A percentile compares a stretch with the other conserved stretches of the same genome.
phyloP scores from a whole-genome alignment of 2,329 filamentous ascomycete genomes.

The Parastagonospora avenae region DNA sequence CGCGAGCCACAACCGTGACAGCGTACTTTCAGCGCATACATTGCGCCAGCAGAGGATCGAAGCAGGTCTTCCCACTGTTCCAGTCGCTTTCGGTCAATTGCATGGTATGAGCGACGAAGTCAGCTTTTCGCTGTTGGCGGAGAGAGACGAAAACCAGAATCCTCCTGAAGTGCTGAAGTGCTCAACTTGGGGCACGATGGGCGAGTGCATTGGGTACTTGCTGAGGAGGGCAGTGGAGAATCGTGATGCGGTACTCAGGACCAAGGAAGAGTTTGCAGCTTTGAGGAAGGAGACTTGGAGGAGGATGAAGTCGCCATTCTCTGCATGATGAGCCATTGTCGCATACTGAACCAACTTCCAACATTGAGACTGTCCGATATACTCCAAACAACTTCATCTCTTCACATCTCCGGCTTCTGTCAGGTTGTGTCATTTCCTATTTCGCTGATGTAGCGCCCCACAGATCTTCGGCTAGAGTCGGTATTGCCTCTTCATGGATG shows the following conservation, averaged over 20 bases:
- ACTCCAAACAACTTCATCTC: too few species aligned
- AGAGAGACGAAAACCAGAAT: constrained; percentile 35
- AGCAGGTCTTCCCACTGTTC: constrained; percentile 52
- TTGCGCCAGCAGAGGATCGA: constrained; percentile 48
- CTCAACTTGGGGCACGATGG: constrained; percentile 61
- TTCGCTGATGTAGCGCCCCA: too few species aligned
- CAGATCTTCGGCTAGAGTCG: too few species aligned
- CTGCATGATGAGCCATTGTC: not conserved
- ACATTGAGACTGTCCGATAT: too few species aligned
- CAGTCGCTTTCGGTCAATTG: constrained; percentile 75
- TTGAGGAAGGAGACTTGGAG: constrained; percentile 32
- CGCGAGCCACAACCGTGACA: constrained; percentile 80
- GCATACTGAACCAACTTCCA: too few species aligned
- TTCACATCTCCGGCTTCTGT: too few species aligned
- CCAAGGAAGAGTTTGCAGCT: constrained; percentile 36
- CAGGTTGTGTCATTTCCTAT: too few species aligned
- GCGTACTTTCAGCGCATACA: constrained; percentile 62
- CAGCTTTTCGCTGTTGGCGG: constrained; percentile 56
- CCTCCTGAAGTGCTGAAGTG: constrained; percentile 60
- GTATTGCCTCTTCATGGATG: too few species aligned
- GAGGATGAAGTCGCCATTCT: constrained; percentile 10
- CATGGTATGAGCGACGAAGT: constrained; percentile 97
- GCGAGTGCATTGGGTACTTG: constrained; percentile 81
- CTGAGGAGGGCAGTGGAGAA: constrained; percentile 63
- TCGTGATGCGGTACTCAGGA: constrained; percentile 62